Evolutionary conservation across 2,329 filamentous ascomycete genomes (phyloP).

Genomic region (Dendrostoma leiphaemia): DNA sequence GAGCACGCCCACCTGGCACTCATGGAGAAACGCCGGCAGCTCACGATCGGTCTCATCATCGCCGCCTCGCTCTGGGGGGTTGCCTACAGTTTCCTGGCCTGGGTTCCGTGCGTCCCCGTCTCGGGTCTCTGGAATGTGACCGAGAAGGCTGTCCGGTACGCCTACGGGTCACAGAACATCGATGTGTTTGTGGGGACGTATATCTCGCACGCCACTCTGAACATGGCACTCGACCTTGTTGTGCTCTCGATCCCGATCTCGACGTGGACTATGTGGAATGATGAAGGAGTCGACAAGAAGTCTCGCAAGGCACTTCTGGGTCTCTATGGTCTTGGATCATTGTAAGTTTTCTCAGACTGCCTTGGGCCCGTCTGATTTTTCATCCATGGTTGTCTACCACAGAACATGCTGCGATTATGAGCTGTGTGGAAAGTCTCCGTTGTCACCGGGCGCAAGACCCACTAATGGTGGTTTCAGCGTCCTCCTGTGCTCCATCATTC

Average conservation of each 20-base stretch:
- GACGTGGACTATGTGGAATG: slow-evolving; percentile 7
- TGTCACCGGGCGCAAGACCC: too few relatives aligned
- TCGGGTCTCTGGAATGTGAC: slow-evolving; percentile 21
- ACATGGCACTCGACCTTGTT: slow-evolving; percentile 12
- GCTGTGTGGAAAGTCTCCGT: not conserved
- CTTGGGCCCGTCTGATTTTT: not conserved
- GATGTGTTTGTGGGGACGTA: slow-evolving; percentile 5
- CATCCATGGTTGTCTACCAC: too few relatives aligned
- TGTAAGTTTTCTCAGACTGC: slow-evolving; percentile 19
- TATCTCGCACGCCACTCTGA: slow-evolving; percentile 7
- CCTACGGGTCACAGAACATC: slow-evolving; percentile 7
- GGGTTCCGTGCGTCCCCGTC: slow-evolving; percentile 24
- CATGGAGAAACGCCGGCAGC: slow-evolving; percentile 16
- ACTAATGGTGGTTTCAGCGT: slow-evolving; percentile 8
- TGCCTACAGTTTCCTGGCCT: slow-evolving; percentile 22
- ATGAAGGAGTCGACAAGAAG: slow-evolving; percentile 1
- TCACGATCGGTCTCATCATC: slow-evolving; percentile 17
- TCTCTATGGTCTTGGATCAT: slow-evolving; percentile 10
- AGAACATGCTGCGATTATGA: too few relatives aligned
- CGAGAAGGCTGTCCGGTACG: not conserved
- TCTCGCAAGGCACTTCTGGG: slow-evolving; percentile 2
- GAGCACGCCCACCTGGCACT: slow-evolving; percentile 12
- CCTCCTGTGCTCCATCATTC: slow-evolving; percentile 23
- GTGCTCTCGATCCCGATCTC: slow-evolving; percentile 9
- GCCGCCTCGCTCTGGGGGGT: slow-evolving; percentile 21